Percentiles rank a stretch among this genome's conserved stretches.
Evolutionary conservation across 176 grass and related monocot genomes (phyloP).

Genomic region (Musa itinerans): DNA sequence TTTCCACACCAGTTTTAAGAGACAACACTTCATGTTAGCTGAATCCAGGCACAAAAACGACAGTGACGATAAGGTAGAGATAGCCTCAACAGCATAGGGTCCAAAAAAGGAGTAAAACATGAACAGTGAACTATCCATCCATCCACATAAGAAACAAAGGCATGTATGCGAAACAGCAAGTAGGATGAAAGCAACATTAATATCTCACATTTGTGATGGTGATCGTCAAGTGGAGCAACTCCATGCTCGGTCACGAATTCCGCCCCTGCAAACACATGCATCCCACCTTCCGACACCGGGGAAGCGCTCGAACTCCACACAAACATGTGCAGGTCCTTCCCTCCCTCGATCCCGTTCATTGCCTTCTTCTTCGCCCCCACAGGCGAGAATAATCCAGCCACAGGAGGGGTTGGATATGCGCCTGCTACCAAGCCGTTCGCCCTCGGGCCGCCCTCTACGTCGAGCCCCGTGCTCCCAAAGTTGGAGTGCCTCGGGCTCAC

Average conservation of each 20-base stretch:
- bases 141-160: no score
- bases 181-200: background rate
- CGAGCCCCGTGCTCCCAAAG: constrained; percentile 26
- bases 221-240: constrained; percentile 12
- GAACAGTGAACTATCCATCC: no score
- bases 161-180: background rate
- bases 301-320: constrained; percentile 64
- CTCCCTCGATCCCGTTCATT: constrained; percentile 24
- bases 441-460: constrained; percentile 45
- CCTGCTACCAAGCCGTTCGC: background rate
- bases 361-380: constrained; percentile 33
- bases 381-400: constrained; percentile 13
- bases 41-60: no score
- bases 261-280: constrained; percentile 43
- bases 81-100: no score
- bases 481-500: constrained; percentile 32
- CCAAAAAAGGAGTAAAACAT: no score
- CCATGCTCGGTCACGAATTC: constrained; percentile 33
- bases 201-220: constrained; percentile 52
- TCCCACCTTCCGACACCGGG: constrained; percentile 31
- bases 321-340: constrained; percentile 78
- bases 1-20: no score
- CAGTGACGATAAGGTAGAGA: background rate
- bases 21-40: no score
- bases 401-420: constrained; percentile 31